Conservation (phyloP, 2,329 filamentous ascomycete genomes). For the Drechslerella dactyloides region DNA sequence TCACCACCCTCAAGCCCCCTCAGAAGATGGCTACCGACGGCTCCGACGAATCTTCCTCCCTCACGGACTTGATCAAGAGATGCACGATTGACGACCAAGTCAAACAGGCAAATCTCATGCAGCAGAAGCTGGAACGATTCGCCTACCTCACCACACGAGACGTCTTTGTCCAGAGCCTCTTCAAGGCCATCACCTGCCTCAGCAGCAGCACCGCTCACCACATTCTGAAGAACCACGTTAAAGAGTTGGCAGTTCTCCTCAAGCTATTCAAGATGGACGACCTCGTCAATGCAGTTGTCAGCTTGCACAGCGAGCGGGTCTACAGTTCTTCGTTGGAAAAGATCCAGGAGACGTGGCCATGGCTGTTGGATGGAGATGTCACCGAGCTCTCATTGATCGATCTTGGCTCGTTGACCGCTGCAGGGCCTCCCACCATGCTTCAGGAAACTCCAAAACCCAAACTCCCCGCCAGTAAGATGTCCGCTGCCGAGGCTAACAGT, state of each 20-base stretch:
- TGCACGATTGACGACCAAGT: neutral
- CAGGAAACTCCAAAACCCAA: neutral
- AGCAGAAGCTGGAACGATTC: conserved; percentile 27
- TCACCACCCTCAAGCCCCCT: neutral
- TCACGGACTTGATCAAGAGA: neutral
- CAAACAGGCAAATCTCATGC: neutral
- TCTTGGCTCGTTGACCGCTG: neutral
- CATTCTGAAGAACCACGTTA: conserved; percentile 23
- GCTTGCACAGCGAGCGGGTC: conserved; percentile 19
- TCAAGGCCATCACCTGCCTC: conserved; percentile 14
- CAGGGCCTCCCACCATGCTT: neutral
- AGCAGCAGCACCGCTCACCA: conserved; percentile 9
- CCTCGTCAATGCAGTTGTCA: conserved; percentile 13
- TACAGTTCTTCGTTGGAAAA: conserved; percentile 16
- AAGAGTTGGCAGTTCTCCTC: conserved; percentile 9
- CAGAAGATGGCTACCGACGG: neutral
- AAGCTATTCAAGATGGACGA: conserved; percentile 20
- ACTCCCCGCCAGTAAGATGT: neutral
- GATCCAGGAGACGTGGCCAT: conserved; percentile 25
- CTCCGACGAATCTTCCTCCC: neutral
- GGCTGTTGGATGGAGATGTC: conserved; percentile 18
- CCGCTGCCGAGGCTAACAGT: neutral
- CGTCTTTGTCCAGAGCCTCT: conserved; percentile 20
- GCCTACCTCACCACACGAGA: conserved; percentile 21
- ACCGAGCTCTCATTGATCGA: conserved; percentile 1